Evolutionary conservation across 805 yeast species (phyloP).

Genomic region (Babjeviella inositovora): DNA sequence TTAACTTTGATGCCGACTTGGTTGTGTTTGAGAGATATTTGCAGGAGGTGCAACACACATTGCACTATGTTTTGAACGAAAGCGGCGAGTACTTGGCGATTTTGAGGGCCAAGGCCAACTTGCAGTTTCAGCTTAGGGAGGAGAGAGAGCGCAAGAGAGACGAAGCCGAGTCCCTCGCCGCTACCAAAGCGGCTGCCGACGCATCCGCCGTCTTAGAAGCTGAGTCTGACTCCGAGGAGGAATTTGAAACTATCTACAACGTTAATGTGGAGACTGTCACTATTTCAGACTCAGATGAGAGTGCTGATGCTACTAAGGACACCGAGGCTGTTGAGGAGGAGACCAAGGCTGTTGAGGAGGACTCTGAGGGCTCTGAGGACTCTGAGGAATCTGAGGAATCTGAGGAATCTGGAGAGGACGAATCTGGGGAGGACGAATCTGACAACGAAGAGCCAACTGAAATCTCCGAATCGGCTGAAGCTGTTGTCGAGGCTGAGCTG

Average conservation of each 20-base stretch:
- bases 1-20: constrained; percentile 13
- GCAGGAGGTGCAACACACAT: constrained; percentile 21
- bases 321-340: too few relatives aligned
- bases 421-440: background rate
- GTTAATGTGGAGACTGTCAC: too few relatives aligned
- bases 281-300: too few relatives aligned
- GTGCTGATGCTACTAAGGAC: too few relatives aligned
- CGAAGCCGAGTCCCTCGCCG: background rate
- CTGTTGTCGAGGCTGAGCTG: too few relatives aligned
- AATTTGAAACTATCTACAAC: too few relatives aligned
- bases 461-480: too few relatives aligned
- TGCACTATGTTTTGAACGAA: constrained; percentile 36
- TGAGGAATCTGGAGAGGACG: constrained; percentile 1
- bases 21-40: constrained; percentile 12
- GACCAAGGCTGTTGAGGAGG: too few relatives aligned
- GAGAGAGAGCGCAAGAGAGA: constrained; percentile 12
- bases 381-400: constrained; percentile 1
- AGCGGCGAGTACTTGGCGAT: constrained; percentile 43
- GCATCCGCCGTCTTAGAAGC: too few relatives aligned
- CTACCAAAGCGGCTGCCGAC: too few relatives aligned
- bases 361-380: background rate
- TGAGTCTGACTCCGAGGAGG: too few relatives aligned
- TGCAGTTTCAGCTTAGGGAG: constrained; percentile 40
- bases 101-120: constrained; percentile 38
- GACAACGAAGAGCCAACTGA: background rate